Percentiles rank a stretch among this genome's conserved stretches.
These are phyloP conservation scores for Mariannaea sp. DNA, from an alignment of 2,329 filamentous ascomycete species.

Conservation along the genomic window DNA sequence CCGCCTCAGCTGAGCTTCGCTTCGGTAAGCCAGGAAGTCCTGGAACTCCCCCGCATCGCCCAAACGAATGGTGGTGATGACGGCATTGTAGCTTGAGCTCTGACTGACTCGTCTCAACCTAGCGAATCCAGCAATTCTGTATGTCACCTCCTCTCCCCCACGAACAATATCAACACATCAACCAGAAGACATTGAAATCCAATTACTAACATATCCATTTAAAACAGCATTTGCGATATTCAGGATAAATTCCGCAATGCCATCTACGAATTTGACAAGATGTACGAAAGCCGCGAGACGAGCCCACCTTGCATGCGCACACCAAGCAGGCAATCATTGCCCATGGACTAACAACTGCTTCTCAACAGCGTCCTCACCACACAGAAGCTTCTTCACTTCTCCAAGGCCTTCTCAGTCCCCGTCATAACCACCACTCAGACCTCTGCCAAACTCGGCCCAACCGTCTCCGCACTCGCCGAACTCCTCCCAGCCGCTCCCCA, in stretches of 20 bases:
- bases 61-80: neutral
- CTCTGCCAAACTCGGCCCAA: slow-evolving; percentile 75
- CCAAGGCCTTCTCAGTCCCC: slow-evolving; percentile 71
- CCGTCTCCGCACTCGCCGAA: slow-evolving; percentile 70
- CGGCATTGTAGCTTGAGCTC: slow-evolving; percentile 2
- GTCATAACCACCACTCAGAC: slow-evolving; percentile 88
- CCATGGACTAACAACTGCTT: neutral
- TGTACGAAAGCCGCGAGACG: slow-evolving; percentile 60
- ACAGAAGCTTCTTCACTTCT: slow-evolving; percentile 70
- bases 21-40: slow-evolving; percentile 44
- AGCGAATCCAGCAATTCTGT: slow-evolving; percentile 59
- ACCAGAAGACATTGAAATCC: neutral
- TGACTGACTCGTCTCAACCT: slow-evolving; percentile 14
- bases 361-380: slow-evolving; percentile 64
- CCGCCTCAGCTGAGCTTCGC: slow-evolving; percentile 34
- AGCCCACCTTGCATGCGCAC: neutral
- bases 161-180: neutral
- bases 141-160: slow-evolving; percentile 35
- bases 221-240: slow-evolving; percentile 81
- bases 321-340: no score
- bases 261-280: slow-evolving; percentile 83
- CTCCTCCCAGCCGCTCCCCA: slow-evolving; percentile 60
- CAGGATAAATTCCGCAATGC: slow-evolving; percentile 89
- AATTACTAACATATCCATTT: neutral
- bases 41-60: no score